Conservation (phyloP, 768 basidiomycete genomes). For the Cytidiella melzeri region DNA sequence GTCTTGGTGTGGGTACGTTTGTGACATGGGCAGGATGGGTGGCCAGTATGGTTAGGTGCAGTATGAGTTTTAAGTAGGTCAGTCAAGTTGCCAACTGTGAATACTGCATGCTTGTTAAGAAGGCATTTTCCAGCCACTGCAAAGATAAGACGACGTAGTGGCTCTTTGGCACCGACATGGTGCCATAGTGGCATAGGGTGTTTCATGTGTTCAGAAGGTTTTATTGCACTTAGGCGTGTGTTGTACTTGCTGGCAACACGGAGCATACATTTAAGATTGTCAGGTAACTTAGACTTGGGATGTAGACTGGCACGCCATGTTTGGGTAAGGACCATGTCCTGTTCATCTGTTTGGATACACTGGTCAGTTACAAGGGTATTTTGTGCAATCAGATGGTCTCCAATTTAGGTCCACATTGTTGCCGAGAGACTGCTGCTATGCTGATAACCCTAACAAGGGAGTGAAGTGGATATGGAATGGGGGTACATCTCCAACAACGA, state of each 20-base stretch:
- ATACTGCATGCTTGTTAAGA: background rate
- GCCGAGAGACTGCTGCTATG: too few relatives aligned
- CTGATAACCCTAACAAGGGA: too few relatives aligned
- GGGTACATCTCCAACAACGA: too few relatives aligned
- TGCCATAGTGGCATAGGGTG: conserved; percentile 1
- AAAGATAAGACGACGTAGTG: background rate
- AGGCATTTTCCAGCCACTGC: background rate
- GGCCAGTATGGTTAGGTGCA: background rate
- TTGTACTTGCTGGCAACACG: background rate
- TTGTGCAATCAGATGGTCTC: background rate
- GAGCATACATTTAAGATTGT: background rate
- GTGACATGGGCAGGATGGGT: background rate
- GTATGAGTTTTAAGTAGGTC: background rate
- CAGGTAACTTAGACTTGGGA: background rate
- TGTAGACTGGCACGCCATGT: background rate
- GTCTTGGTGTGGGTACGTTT: background rate
- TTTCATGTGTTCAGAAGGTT: background rate
- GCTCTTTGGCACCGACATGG: background rate
- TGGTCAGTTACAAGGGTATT: background rate
- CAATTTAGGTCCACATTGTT: background rate
- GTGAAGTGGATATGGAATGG: too few relatives aligned
- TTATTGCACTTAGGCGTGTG: background rate
- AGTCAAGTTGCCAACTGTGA: background rate
- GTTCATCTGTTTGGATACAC: background rate
- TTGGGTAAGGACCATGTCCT: background rate